Evolutionary conservation across 176 grass and related monocot species (phyloP).

Genomic region (Oryza meridionalis): DNA sequence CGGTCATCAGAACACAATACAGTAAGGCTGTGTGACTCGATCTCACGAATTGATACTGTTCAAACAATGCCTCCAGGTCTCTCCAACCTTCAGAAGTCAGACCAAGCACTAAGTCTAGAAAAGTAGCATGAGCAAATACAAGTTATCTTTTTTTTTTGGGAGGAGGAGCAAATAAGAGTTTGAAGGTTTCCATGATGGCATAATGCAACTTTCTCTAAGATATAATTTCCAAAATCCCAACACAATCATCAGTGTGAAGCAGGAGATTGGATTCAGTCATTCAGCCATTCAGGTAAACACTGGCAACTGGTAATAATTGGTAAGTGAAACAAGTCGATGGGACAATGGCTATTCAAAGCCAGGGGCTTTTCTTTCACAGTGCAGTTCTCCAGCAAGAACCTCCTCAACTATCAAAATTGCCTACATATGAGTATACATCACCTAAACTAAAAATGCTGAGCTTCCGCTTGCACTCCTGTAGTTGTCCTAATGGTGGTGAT

Average conservation of each 20-base stretch:
- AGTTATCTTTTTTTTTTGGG: too few species aligned
- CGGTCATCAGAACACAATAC: too few species aligned
- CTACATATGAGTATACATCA: too few species aligned
- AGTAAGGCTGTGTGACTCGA: too few species aligned
- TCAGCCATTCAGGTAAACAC: not conserved
- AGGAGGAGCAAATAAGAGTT: not conserved
- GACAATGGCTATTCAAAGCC: not conserved
- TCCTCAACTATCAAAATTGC: too few species aligned
- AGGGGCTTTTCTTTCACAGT: constrained; percentile 28
- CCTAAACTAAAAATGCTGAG: too few species aligned
- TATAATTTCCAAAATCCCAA: not conserved
- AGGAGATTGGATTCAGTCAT: constrained; percentile 20
- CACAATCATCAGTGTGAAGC: constrained; percentile 23
- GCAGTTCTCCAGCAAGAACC: not conserved
- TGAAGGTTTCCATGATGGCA: not conserved
- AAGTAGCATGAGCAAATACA: not conserved
- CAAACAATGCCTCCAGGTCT: too few species aligned
- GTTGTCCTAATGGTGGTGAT: too few species aligned
- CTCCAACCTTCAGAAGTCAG: too few species aligned
- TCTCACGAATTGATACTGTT: too few species aligned
- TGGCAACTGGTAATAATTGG: not conserved
- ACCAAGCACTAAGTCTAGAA: not conserved
- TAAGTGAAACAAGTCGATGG: not conserved
- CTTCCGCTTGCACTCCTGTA: too few species aligned
- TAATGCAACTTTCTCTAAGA: not conserved